Percentiles rank a stretch among this genome's conserved stretches.
These are phyloP conservation scores for Tolypocladium amazonense DNA, from an alignment of 2,329 filamentous ascomycete species.

Conservation along the genomic window DNA sequence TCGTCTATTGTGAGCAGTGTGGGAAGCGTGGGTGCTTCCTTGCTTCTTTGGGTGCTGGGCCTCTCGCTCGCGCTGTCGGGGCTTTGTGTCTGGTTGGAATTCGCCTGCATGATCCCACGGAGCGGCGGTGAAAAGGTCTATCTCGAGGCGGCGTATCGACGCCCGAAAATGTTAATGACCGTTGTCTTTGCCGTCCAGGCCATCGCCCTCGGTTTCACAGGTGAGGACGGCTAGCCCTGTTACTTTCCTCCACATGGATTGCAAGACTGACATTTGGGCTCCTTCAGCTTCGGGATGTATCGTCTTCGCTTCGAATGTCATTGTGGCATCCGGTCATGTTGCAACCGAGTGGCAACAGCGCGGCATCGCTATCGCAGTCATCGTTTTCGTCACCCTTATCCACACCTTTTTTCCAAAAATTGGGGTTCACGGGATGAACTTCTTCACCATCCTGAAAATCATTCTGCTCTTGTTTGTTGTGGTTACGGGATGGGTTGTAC, in stretches of 20 bases:
- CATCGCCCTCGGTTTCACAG: not conserved
- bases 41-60: not conserved
- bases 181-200: not conserved
- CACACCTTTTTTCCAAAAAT: slow-evolving; percentile 44
- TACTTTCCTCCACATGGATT: not conserved
- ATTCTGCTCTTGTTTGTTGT: slow-evolving; percentile 49
- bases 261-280: not conserved
- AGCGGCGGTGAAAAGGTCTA: not conserved
- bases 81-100: not conserved
- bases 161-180: not conserved
- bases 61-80: not conserved
- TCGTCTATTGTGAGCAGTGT: not conserved
- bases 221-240: not conserved
- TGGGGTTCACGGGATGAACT: slow-evolving; percentile 48
- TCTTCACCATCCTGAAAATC: slow-evolving; percentile 50
- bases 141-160: not conserved
- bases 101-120: not conserved
- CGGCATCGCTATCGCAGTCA: slow-evolving; percentile 41
- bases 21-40: not conserved
- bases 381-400: slow-evolving; percentile 42
- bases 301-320: slow-evolving; percentile 39
- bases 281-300: slow-evolving; percentile 11
- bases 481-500: slow-evolving; percentile 46
- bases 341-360: slow-evolving; percentile 45
- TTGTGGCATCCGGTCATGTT: slow-evolving; percentile 39